phyloP scores from a whole-genome alignment of 192 early-diverging fungal species.

The Pilobolus umbonatus region DNA sequence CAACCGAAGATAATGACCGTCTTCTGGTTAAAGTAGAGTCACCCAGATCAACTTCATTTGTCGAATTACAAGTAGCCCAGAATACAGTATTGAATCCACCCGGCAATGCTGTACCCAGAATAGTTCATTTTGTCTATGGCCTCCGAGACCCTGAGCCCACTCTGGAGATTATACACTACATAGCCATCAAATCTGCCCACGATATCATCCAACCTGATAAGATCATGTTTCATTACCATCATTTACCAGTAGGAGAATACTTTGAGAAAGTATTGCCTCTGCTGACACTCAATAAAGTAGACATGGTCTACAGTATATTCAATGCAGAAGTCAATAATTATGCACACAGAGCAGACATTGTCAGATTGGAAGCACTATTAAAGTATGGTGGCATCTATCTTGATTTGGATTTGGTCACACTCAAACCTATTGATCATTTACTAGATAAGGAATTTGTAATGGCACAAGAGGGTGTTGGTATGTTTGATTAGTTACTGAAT shows the following conservation, averaged over 20 bases:
- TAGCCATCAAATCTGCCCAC: constrained; percentile 47
- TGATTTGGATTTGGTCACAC: constrained; percentile 46
- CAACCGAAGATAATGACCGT: too few species aligned
- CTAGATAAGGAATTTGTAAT: constrained; percentile 44
- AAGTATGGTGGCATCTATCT: constrained; percentile 51
- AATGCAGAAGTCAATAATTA: constrained; percentile 34
- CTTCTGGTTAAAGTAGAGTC: neutral
- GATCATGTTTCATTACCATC: constrained; percentile 44
- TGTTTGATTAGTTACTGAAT: too few species aligned
- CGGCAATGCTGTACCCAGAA: constrained; percentile 33
- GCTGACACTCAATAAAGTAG: constrained; percentile 29
- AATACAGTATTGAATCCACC: constrained; percentile 1
- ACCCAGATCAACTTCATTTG: neutral
- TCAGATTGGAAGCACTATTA: constrained; percentile 38
- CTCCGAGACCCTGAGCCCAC: constrained; percentile 29
- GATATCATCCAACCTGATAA: constrained; percentile 35
- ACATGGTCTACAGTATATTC: constrained; percentile 37
- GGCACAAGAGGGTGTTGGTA: constrained; percentile 42
- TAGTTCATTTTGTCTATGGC: constrained; percentile 48
- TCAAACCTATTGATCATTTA: constrained; percentile 42
- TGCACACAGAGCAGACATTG: constrained; percentile 45
- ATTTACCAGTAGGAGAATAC: constrained; percentile 35
- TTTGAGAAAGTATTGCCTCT: constrained; percentile 32
- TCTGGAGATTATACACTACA: constrained; percentile 42
- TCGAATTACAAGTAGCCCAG: constrained; percentile 3